Conservation (phyloP, 768 basidiomycete species). For the Floccularia luteovirens region DNA sequence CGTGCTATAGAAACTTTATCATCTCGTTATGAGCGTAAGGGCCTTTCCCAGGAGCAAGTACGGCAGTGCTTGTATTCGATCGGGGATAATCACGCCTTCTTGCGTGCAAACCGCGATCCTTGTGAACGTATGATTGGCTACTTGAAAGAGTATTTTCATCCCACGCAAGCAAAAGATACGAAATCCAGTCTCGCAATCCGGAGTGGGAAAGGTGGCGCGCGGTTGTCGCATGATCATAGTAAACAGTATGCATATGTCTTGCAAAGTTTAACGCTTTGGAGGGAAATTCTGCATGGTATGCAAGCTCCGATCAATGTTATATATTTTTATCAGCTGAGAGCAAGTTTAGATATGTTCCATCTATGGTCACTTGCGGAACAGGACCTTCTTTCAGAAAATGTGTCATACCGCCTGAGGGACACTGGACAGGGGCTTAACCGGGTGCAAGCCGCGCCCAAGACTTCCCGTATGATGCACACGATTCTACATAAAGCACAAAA, state of each 20-base stretch:
- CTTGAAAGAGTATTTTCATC: constrained; percentile 71
- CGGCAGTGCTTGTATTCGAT: constrained; percentile 83
- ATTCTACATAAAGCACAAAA: constrained; percentile 80
- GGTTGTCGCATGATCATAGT: constrained; percentile 77
- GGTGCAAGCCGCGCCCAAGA: constrained; percentile 81
- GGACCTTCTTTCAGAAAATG: constrained; percentile 70
- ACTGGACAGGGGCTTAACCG: constrained; percentile 90
- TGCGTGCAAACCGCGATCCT: constrained; percentile 80
- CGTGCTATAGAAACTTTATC: constrained; percentile 77
- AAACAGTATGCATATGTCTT: constrained; percentile 84
- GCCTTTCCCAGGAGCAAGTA: constrained; percentile 56
- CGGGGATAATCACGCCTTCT: constrained; percentile 85
- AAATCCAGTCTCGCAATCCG: constrained; percentile 72
- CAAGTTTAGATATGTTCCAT: constrained; percentile 72
- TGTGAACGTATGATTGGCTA: constrained; percentile 80
- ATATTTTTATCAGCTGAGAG: neutral
- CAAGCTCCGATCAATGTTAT: neutral
- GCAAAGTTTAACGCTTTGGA: constrained; percentile 83
- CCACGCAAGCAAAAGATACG: constrained; percentile 56
- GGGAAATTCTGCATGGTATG: constrained; percentile 77
- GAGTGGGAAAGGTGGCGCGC: constrained; percentile 72
- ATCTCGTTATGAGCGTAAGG: constrained; percentile 47
- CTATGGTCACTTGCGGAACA: constrained; percentile 78
- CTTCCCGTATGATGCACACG: constrained; percentile 84
- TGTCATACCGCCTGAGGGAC: constrained; percentile 75